Evolutionary conservation across 441 rosid species (phyloP).

Genomic region (Corymbia calophylla): DNA sequence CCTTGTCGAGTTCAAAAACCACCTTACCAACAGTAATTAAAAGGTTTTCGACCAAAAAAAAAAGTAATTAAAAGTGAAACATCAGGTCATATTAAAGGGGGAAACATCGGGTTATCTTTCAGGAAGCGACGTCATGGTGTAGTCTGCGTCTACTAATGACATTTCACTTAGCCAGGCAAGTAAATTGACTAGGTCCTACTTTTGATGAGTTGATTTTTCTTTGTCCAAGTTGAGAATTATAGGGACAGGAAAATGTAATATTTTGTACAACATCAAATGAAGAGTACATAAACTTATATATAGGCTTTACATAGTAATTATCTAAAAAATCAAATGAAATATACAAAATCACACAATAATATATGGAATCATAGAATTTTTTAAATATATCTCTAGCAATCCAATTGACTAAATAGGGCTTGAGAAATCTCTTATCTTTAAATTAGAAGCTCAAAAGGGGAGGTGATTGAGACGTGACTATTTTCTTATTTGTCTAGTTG

Average conservation of each 20-base stretch:
- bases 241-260: neutral
- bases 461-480: neutral
- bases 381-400: neutral
- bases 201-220: too few species aligned
- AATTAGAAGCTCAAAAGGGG: neutral
- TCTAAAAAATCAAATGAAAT: too few species aligned
- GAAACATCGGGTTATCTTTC: neutral
- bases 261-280: neutral
- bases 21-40: neutral
- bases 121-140: neutral
- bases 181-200: neutral
- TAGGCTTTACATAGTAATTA: too few species aligned
- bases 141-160: too few species aligned
- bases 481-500: neutral
- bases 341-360: too few species aligned
- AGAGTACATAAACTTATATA: too few species aligned
- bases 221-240: neutral
- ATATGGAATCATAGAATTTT: too few species aligned
- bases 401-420: neutral
- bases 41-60: too few species aligned
- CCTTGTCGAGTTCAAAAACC: neutral
- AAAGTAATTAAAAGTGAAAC: neutral
- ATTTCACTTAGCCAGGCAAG: neutral
- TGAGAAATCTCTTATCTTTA: too few species aligned
- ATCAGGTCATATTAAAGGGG: neutral